Evolutionary conservation across 1,284 basidiomycete genomes (phyloP), one percentile per base, ranked within the genome.

Genomic region (Pulveroboletus sp.): DNA sequence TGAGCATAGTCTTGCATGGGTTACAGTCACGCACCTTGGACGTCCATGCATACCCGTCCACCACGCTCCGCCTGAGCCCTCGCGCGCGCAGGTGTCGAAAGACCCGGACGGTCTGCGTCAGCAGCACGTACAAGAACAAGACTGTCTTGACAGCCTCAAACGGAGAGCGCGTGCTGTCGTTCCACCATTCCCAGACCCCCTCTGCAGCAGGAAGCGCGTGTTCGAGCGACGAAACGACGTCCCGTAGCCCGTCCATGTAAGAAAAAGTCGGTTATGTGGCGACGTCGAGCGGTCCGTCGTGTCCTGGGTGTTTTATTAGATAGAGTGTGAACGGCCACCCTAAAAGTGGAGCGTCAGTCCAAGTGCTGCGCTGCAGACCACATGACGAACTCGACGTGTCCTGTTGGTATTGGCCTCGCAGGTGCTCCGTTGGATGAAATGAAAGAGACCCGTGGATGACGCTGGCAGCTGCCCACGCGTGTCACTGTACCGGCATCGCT

Each of bases 81-180:
- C 89, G 78, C 0, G 91, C 93, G 22, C 84, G 79, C n/a, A 94
- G 64, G 72, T 95, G 91, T 29, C 91, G 79, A 43, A 83, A 78
- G 2, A 75, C 70, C 62, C 83, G 86, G 46, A 85, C 57, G 11
- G 74, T 67, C 20, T 84, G 79, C 5, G 74, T 78, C 18, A 80
- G 64, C 25, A 89, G 36, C 53, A 91, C 72, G 70, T 91, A 92
- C 43, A 84, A 67, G 58, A 91, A 83, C 4, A 92, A 63, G 9
- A 76, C 54, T 4, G 84, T 84, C 71, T 91, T 91, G 57, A 81
- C 72, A 26, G 77, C 74, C 43, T 89, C 83, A 18, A 72, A 71
- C 17, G 69, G 63, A 1, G 65, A 52, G 11, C 62, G 54, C 6
- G 58, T 56, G 35, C 36, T 56, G 10, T 57, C 28, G 18, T 5